Conservation (phyloP, 176 grass and related monocot species). For the Zea luxurians region DNA sequence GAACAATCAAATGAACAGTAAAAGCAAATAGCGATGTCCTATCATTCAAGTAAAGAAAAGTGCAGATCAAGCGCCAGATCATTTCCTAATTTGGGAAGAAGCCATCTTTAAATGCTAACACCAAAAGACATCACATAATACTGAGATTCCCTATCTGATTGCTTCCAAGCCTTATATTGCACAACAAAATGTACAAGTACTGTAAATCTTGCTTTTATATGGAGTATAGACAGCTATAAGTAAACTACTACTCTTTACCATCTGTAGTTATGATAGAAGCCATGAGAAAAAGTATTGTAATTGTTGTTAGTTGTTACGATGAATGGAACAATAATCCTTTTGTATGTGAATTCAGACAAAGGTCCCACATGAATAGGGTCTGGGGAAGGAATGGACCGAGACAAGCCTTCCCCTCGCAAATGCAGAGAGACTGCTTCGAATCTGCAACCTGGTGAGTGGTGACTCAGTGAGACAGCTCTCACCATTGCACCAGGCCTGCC, state of each 20-base stretch:
- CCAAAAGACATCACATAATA: background rate
- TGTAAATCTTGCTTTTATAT: background rate
- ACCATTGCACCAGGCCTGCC: too few relatives aligned
- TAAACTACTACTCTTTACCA: background rate
- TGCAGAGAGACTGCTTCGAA: too few relatives aligned
- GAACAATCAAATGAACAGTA: background rate
- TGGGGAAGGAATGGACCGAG: too few relatives aligned
- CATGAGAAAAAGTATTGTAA: background rate
- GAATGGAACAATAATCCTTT: background rate
- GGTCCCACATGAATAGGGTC: too few relatives aligned
- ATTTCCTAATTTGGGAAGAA: constrained; percentile 12
- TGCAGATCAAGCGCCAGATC: background rate
- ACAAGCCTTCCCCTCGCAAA: too few relatives aligned
- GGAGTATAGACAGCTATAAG: background rate
- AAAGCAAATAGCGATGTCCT: background rate
- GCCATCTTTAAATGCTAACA: background rate
- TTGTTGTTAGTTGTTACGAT: constrained; percentile 14
- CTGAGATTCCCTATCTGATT: background rate
- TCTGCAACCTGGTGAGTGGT: too few relatives aligned
- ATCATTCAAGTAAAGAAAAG: constrained; percentile 5
- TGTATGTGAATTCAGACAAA: constrained; percentile 23
- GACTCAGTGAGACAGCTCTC: too few relatives aligned
- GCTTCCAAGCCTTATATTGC: constrained; percentile 17
- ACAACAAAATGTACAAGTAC: constrained; percentile 9
- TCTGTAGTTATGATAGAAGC: too few relatives aligned